A percentile compares a stretch with the other conserved stretches of the same genome.
Conservation (phyloP, 202 grass and related monocot species). For the Brachypodium distachyon region DNA sequence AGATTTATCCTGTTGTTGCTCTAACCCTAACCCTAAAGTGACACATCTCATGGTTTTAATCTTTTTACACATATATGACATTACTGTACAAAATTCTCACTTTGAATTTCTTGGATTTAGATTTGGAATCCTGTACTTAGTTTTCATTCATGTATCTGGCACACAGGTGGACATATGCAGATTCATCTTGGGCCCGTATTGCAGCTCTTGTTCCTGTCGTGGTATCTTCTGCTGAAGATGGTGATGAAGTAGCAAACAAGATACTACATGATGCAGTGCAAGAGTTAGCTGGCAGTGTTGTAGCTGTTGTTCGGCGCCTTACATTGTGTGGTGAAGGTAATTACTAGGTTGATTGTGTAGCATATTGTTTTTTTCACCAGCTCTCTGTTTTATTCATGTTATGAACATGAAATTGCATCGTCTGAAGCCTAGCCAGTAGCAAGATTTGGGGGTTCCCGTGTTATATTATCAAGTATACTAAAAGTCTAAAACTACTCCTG, state of each 20-base stretch:
- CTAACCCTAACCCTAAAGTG: neutral
- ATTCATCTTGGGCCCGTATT: slow-evolving; percentile 96
- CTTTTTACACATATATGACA: neutral
- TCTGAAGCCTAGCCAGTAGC: neutral
- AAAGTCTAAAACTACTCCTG: neutral
- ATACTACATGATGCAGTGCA: slow-evolving; percentile 77
- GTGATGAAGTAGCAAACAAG: slow-evolving; percentile 96
- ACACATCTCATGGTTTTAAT: neutral
- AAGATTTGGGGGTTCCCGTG: neutral
- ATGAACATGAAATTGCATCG: neutral
- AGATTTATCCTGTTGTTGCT: neutral
- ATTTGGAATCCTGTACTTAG: slow-evolving; percentile 1
- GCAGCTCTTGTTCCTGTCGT: slow-evolving; percentile 92
- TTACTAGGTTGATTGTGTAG: slow-evolving; percentile 3
- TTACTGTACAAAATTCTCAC: neutral
- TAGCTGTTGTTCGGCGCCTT: slow-evolving; percentile 84
- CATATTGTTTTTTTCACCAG: neutral
- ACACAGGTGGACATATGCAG: slow-evolving; percentile 92
- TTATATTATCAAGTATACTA: neutral
- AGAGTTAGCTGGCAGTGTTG: slow-evolving; percentile 83
- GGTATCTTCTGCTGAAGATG: slow-evolving; percentile 85
- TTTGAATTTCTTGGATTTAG: too few relatives aligned
- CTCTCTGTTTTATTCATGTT: neutral
- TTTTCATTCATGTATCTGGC: neutral
- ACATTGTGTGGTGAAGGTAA: slow-evolving; percentile 86